Base-by-base conservation (phyloP, 148 eudicot genomes). In the Silene latifolia region DNA sequence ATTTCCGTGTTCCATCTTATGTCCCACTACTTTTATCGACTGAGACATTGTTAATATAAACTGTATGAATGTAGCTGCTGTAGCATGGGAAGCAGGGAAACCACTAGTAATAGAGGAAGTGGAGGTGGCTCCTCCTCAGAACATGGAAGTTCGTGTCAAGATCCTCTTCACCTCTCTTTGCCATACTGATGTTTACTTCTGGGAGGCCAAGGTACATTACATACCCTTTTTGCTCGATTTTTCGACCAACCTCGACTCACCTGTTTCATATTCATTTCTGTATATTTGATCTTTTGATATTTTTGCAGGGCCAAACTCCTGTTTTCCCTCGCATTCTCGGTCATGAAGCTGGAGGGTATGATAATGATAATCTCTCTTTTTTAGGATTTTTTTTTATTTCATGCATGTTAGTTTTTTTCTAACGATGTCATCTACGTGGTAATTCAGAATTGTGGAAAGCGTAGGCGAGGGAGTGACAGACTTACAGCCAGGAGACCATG, bases 141-240 rank as follows among this genome's bases (percentile, higher is more conserved):
- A 84, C 62, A 70, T 81, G 84, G 97, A 91, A 75, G 97, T 91
- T 73, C 87, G 97, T 6, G 66, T 91, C 23, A 89, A 86, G 85
- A 91, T 91, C 76, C 89, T 89, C 63, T 83, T 78, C 83, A 89
- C 97, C 47, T 85, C 97, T 17, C 91, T 91, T 20, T 91, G 97
- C 77, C 93, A 88, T 79, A 89, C 91, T 67, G 97, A 91, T 87
- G 84, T 91, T 60, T 89, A 86, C 80, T 90, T 90, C 74, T 90
- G 96, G 96, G 92, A 90, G 62, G 95, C 95, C 64, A 88, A 89
- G 91, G 95, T 83, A n/a, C n/a, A n/a, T n/a, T n/a, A n/a, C n/a
- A n/a, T n/a, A 62, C 0, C 9, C 23, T 51, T 2, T 32, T 32
- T 32, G 5, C 35, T 2, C 35, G 4, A 32, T 32, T 32, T 32